Percentiles rank a stretch among this genome's conserved stretches.
Evolutionary conservation across 805 yeast species (phyloP).

Genomic region (Candida pseudofarinosa): DNA sequence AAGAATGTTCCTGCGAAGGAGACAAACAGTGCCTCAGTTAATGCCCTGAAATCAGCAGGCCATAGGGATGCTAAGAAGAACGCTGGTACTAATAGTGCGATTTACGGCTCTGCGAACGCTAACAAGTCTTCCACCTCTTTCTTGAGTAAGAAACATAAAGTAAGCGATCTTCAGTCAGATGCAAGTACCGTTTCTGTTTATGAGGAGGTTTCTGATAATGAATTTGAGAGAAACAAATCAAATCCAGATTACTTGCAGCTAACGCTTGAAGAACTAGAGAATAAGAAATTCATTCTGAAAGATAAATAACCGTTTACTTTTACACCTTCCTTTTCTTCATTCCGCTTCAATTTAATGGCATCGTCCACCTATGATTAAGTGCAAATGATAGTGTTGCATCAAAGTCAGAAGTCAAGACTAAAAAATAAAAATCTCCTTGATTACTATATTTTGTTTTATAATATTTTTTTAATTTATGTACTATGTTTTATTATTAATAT

Average conservation of each 20-base stretch:
- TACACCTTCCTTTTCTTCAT: too few species aligned
- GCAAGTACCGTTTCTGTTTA: conserved; percentile 22
- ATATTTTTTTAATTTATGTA: conserved; percentile 1
- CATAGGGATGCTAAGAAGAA: too few species aligned
- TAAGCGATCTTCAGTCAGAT: conserved; percentile 8
- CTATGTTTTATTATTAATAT: not conserved
- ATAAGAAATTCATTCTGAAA: conserved; percentile 8
- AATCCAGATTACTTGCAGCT: conserved; percentile 49
- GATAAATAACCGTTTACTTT: not conserved
- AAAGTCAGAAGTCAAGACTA: too few species aligned
- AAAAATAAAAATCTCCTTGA: too few species aligned
- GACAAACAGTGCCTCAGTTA: not conserved
- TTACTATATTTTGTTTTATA: conserved; percentile 4
- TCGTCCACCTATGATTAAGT: too few species aligned
- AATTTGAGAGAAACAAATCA: conserved; percentile 40
- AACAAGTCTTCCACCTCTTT: not conserved
- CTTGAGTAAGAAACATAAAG: conserved; percentile 11
- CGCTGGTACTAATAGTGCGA: not conserved
- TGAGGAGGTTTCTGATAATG: conserved; percentile 48
- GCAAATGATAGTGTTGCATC: too few species aligned
- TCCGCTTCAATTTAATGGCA: not conserved
- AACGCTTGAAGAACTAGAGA: conserved; percentile 20
- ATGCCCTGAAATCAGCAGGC: too few species aligned
- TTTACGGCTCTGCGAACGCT: not conserved
- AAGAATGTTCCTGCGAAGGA: not conserved